These are phyloP conservation scores for Neonectria hederae DNA, from an alignment of 2,329 filamentous ascomycete genomes.

Conservation along the genomic window DNA sequence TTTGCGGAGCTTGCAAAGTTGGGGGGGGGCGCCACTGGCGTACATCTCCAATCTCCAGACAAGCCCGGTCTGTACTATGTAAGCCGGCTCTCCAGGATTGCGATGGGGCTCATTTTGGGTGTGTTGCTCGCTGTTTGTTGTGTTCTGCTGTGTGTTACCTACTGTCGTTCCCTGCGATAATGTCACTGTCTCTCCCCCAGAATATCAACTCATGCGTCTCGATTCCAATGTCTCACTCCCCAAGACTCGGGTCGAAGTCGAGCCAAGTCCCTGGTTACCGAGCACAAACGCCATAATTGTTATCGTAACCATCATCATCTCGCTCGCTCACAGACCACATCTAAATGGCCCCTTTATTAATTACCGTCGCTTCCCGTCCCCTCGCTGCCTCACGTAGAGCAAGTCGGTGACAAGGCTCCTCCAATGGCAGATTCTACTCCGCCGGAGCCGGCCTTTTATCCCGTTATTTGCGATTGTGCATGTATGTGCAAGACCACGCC, in stretches of 20 bases:
- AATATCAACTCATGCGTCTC: slow-evolving; percentile 4
- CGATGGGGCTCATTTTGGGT: not conserved
- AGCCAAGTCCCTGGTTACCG: not conserved
- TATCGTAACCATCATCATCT: not conserved
- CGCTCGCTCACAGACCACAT: not conserved
- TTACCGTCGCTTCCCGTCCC: not conserved
- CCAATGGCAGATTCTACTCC: slow-evolving; percentile 12
- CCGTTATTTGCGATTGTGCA: slow-evolving; percentile 7
- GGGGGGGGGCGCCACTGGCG: slow-evolving; percentile 9
- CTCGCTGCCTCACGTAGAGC: slow-evolving; percentile 8
- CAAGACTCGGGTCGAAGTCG: not conserved
- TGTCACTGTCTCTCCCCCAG: not conserved
- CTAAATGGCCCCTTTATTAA: not conserved
- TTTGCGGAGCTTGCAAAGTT: not conserved
- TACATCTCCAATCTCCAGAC: slow-evolving; percentile 25
- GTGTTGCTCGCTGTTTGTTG: no score
- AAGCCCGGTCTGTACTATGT: not conserved
- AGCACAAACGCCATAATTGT: slow-evolving; percentile 1
- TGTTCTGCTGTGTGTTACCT: no score
- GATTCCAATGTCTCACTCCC: slow-evolving; percentile 13
- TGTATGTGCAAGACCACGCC: slow-evolving; percentile 8
- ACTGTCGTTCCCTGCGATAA: not conserved
- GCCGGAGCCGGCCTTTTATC: slow-evolving; percentile 1
- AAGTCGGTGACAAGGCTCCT: not conserved
- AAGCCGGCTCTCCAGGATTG: not conserved